A percentile compares a stretch with the other conserved stretches of the same genome.
These are phyloP conservation scores for Dittrichia graveolens DNA, from an alignment of 129 eudicot genomes.

Conservation along the genomic window DNA sequence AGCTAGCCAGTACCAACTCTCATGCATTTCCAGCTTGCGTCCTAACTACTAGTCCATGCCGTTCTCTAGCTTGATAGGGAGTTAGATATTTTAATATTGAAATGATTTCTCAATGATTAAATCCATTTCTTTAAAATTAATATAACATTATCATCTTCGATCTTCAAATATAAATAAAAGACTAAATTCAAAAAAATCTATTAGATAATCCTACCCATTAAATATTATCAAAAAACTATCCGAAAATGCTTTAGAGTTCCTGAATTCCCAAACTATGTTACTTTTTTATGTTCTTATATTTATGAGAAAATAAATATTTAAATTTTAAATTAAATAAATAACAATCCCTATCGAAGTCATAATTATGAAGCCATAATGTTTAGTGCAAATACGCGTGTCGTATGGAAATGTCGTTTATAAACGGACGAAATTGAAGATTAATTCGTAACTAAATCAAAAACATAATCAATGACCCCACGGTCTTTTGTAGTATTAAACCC, in stretches of 20 bases:
- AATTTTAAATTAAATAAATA: not conserved
- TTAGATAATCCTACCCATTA: no score
- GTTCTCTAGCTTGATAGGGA: not conserved
- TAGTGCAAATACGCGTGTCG: slow-evolving; percentile 9
- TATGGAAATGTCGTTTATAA: not conserved
- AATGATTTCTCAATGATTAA: no score
- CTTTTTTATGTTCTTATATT: no score
- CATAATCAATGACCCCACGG: not conserved
- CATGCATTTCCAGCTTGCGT: slow-evolving; percentile 17
- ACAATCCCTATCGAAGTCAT: slow-evolving; percentile 14
- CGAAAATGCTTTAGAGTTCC: no score
- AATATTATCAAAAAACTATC: no score
- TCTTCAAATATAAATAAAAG: no score
- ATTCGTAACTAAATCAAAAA: not conserved
- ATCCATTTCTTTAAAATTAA: no score
- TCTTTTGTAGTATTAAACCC: not conserved
- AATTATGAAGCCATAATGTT: not conserved
- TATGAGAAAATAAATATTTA: no score
- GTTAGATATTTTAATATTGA: not conserved
- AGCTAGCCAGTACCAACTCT: slow-evolving; percentile 4
- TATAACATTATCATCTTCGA: no score
- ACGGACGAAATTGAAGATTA: not conserved
- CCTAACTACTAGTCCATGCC: slow-evolving; percentile 8
- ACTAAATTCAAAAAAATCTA: no score
- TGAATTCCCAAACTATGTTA: no score